A percentile compares a stretch with the other conserved stretches of the same genome.
Conservation (phyloP, 768 basidiomycete genomes). For the Pisolithus orientalis region DNA sequence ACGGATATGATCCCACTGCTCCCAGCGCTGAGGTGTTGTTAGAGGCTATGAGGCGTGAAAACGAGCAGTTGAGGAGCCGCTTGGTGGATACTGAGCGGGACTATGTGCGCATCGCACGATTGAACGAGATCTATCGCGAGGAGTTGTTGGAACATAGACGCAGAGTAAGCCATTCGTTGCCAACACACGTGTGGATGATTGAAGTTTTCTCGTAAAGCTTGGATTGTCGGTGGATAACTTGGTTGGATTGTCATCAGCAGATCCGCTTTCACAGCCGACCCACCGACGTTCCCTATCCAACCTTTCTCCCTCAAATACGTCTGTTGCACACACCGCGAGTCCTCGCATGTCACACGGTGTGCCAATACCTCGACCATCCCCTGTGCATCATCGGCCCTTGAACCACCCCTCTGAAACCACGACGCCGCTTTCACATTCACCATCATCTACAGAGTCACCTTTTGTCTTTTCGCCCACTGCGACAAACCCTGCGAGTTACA, state of each 20-base stretch:
- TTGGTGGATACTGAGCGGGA: conserved; percentile 73
- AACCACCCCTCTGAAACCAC: conserved; percentile 44
- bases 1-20: conserved; percentile 24
- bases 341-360: conserved; percentile 46
- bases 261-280: conserved; percentile 67
- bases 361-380: conserved; percentile 69
- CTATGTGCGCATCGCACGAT: conserved; percentile 62
- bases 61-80: conserved; percentile 62
- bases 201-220: conserved; percentile 36
- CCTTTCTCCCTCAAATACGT: conserved; percentile 24
- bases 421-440: conserved; percentile 61
- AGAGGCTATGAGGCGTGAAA: conserved; percentile 72
- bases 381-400: conserved; percentile 53
- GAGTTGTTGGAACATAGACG: conserved; percentile 74
- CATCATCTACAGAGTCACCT: conserved; percentile 60
- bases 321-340: conserved; percentile 12
- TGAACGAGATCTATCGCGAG: conserved; percentile 82
- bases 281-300: conserved; percentile 49
- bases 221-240: conserved; percentile 75
- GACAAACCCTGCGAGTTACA: conserved; percentile 46
- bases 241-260: conserved; percentile 60
- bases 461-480: conserved; percentile 63
- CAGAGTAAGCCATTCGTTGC: conserved; percentile 47
- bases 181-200: conserved; percentile 2
- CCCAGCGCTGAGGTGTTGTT: conserved; percentile 55